These are phyloP conservation scores for Arctium minus DNA, from an alignment of 129 eudicot species.

Conservation along the genomic window DNA sequence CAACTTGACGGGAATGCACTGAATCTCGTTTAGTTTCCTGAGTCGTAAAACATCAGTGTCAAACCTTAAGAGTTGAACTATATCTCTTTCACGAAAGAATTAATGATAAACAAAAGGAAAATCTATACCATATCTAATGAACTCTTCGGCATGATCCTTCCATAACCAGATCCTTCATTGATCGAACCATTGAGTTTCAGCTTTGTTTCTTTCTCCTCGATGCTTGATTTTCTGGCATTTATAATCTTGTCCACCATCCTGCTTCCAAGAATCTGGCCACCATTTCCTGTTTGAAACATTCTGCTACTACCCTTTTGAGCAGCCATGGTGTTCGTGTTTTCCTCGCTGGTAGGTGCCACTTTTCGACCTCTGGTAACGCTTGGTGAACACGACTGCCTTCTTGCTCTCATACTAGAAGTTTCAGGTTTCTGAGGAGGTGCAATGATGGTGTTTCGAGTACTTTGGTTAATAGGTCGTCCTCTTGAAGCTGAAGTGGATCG, in stretches of 20 bases:
- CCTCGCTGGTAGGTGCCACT: conserved; percentile 31
- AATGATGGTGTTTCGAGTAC: not conserved
- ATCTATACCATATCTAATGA: conserved; percentile 51
- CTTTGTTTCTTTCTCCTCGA: conserved; percentile 38
- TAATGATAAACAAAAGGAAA: not conserved
- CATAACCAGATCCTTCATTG: conserved; percentile 58
- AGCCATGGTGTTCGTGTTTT: not conserved
- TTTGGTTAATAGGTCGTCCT: conserved; percentile 30
- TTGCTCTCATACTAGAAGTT: conserved; percentile 13
- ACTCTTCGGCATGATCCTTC: conserved; percentile 52
- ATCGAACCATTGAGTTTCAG: conserved; percentile 34
- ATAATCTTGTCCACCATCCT: conserved; percentile 72
- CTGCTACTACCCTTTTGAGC: conserved; percentile 20
- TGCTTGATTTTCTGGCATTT: conserved; percentile 49
- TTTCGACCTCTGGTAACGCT: conserved; percentile 59
- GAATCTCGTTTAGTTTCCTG: conserved; percentile 36
- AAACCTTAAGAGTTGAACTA: not conserved
- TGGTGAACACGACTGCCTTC: conserved; percentile 71
- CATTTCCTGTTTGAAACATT: conserved; percentile 33
- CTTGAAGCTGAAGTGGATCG: conserved; percentile 52
- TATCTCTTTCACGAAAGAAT: not conserved
- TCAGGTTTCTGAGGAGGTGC: conserved; percentile 23
- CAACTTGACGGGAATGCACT: conserved; percentile 27
- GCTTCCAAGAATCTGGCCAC: conserved; percentile 59
- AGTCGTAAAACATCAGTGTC: not conserved